phyloP scores from a whole-genome alignment of 2,329 filamentous ascomycete species.

The Leptosphaerulina australis region DNA sequence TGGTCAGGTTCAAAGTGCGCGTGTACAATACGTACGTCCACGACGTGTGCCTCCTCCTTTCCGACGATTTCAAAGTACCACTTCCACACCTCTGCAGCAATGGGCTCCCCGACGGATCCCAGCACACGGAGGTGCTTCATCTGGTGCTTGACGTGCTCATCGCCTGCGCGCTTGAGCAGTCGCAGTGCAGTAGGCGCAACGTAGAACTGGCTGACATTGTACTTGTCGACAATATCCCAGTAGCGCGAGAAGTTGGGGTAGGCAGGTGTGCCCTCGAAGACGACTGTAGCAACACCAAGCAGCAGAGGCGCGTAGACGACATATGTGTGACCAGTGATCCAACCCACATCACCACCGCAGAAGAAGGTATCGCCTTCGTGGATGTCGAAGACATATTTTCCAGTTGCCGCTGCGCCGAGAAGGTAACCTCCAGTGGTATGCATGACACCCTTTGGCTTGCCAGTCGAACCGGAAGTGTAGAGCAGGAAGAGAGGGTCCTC shows the following conservation, averaged over 20 bases:
- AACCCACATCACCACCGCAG: slow-evolving; percentile 97
- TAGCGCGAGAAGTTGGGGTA: slow-evolving; percentile 98
- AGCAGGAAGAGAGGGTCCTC: slow-evolving; percentile 97
- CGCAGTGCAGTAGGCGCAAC: slow-evolving; percentile 94
- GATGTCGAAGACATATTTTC: slow-evolving; percentile 99
- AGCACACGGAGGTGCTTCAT: slow-evolving; percentile 90
- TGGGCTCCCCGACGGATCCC: slow-evolving; percentile 95
- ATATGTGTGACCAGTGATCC: slow-evolving; percentile 99
- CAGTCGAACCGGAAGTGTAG: slow-evolving; percentile 96
- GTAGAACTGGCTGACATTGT: slow-evolving; percentile 97
- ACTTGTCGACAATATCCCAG: slow-evolving; percentile 97
- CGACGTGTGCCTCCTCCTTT: slow-evolving; percentile 88
- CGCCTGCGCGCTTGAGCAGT: slow-evolving; percentile 91
- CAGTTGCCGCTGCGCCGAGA: slow-evolving; percentile 88
- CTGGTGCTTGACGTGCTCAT: slow-evolving; percentile 86
- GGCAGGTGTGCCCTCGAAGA: slow-evolving; percentile 96
- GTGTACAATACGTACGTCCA: slow-evolving; percentile 77
- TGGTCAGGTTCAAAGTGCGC: neutral
- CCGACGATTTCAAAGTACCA: slow-evolving; percentile 98
- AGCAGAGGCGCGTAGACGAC: slow-evolving; percentile 95
- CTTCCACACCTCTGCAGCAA: slow-evolving; percentile 98
- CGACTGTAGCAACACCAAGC: slow-evolving; percentile 90
- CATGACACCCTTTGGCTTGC: slow-evolving; percentile 99
- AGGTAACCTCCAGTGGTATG: slow-evolving; percentile 96
- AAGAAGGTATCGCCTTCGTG: slow-evolving; percentile 94